A percentile compares a stretch with the other conserved stretches of the same genome.
These are phyloP conservation scores for Cladosporium colombiae DNA, from an alignment of 2,329 filamentous ascomycete species.

Conservation along the genomic window DNA sequence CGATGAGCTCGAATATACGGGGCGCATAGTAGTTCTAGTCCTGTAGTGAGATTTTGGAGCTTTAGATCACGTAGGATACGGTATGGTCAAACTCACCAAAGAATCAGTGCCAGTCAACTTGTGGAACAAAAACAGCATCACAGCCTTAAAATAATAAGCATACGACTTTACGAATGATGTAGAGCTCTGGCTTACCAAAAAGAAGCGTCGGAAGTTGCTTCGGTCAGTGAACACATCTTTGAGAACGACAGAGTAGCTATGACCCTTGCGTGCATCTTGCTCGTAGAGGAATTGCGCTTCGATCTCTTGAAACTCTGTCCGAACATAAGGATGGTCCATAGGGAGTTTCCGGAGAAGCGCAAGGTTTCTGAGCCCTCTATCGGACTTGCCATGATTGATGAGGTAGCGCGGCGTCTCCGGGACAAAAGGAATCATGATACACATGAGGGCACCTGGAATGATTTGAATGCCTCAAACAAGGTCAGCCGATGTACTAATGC, in stretches of 20 bases:
- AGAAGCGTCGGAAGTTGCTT: constrained; percentile 24
- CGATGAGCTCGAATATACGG: constrained; percentile 25
- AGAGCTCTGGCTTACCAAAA: constrained; percentile 10
- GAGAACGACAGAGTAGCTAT: constrained; percentile 23
- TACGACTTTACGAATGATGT: neutral
- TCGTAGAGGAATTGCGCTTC: constrained; percentile 29
- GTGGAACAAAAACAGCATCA: constrained; percentile 27
- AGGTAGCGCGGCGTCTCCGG: constrained; percentile 25
- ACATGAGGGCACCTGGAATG: constrained; percentile 26
- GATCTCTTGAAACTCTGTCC: constrained; percentile 29
- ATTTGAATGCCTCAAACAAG: constrained; percentile 22
- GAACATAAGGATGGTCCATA: constrained; percentile 28
- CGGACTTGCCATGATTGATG: constrained; percentile 23
- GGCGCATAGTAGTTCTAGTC: constrained; percentile 22
- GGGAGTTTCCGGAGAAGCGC: constrained; percentile 27
- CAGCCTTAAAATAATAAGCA: constrained; percentile 12
- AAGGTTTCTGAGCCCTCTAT: constrained; percentile 24
- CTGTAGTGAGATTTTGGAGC: neutral
- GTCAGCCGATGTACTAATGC: neutral
- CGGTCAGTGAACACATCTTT: constrained; percentile 23
- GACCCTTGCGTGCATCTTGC: constrained; percentile 23
- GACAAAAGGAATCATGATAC: constrained; percentile 26
- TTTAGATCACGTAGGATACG: neutral
- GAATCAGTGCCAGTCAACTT: constrained; percentile 26
- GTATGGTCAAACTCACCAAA: neutral